Evolutionary conservation across 805 yeast genomes (phyloP).

Genomic region (Metschnikowia arizonensis): DNA sequence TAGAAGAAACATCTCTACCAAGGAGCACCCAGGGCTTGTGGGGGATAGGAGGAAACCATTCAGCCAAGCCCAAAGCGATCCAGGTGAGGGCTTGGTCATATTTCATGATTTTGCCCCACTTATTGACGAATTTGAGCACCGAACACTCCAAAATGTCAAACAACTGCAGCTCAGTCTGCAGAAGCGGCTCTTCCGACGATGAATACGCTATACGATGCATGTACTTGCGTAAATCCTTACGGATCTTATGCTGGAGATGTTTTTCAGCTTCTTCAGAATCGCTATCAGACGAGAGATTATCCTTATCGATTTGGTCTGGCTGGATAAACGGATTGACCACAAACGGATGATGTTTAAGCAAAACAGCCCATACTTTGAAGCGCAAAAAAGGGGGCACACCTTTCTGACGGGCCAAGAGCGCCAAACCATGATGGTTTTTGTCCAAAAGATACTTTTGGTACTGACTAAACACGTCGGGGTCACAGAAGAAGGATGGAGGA

Average conservation of each 20-base stretch:
- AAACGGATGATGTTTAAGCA: conserved; percentile 79
- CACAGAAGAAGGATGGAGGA: conserved; percentile 30
- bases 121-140: conserved; percentile 57
- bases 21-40: conserved; percentile 51
- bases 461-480: conserved; percentile 46
- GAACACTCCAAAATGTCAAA: conserved; percentile 56
- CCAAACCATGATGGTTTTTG: conserved; percentile 69
- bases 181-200: conserved; percentile 24
- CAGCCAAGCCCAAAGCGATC: conserved; percentile 85
- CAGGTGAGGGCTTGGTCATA: conserved; percentile 83
- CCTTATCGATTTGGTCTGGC: conserved; percentile 42
- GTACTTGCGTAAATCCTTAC: conserved; percentile 59
- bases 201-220: conserved; percentile 43
- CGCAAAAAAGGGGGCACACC: conserved; percentile 85
- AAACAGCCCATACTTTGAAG: conserved; percentile 77
- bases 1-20: conserved; percentile 43
- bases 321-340: conserved; percentile 70
- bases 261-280: conserved; percentile 20
- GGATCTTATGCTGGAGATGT: conserved; percentile 34
- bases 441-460: conserved; percentile 53
- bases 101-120: conserved; percentile 75
- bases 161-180: conserved; percentile 48
- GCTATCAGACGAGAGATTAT: conserved; percentile 11
- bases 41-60: conserved; percentile 74
- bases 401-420: conserved; percentile 72